Base-by-base conservation (phyloP, 192 early-diverging fungal genomes). In the Entomortierella chlamydospora region DNA sequence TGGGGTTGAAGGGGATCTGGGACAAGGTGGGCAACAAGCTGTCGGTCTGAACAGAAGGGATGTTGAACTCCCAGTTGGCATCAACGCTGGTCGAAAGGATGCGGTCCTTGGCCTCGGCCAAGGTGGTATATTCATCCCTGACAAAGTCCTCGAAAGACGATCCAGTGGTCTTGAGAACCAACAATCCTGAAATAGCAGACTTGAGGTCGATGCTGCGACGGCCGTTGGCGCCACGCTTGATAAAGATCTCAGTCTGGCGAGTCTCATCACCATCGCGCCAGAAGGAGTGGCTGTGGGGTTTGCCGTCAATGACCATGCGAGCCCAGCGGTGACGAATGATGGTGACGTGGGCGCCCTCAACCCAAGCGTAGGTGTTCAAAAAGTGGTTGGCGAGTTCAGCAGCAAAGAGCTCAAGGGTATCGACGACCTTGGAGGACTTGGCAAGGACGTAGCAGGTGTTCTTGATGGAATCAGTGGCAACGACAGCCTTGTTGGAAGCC, bases 121-220 rank as follows among this genome's bases (percentile, higher is more conserved):
- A 81, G 7, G 93, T 93, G 59, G 93, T 89, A 79, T 89, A 90
- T 72, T 93, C 86, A 67, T 93, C 91, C 64, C 86, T 85, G 80
- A 89, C 86, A 78, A 92, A 95, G 47, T 88, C 84, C 56, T 87
- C 84, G 82, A 95, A 95, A 52, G 91, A 83, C 10, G 93, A 95
- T 54, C 92, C 92, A 31, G 93, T 95, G 61, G 92, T 92, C 87
- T 95, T 95, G 43, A 95, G 87, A 37, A 95, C 91, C 68, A 91
- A 84, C 25, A 95, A 79, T 42, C 91, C 89, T 51, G 84, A 83
- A 64, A 95, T 85, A 9, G 92, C 91, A 23, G 92, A 93, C 58
- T 82, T 85, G 65, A 92, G 76, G 23, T 64, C 63, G 4, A 88
- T 80, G 23, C 57, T 62, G 58, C 56, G 61, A 23, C 68, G 57